Base-by-base conservation (phyloP, 2,329 filamentous ascomycete species). In the Leptographium flavum region DNA sequence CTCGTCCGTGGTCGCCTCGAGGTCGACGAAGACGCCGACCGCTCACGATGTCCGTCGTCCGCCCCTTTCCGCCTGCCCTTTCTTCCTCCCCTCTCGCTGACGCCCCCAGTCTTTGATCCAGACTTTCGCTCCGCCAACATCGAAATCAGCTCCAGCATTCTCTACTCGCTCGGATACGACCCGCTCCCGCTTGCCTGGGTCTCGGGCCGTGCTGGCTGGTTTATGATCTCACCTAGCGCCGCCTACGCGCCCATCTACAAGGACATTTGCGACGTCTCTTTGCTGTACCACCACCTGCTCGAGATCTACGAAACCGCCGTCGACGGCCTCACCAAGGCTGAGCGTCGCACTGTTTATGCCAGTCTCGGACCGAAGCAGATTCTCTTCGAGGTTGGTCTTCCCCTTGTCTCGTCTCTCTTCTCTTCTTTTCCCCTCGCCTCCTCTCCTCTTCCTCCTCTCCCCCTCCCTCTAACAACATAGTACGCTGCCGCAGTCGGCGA, bases 131-230 rank as follows among this genome's bases (percentile, higher is more conserved):
- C 56, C 2, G 55, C 58, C n/a, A 56, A 63, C 37, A 67, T 83
- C 49, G 72, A 81, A 51, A 66, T 84, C 43, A 60, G 64, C n/a
- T 62, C 68, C 30, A 67, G 65, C 22, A 50, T 52, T 3, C 54
- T 57, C 28, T 77, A 73, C 54, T 73, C 77, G 13, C 74, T 81
- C 28, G 73, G 72, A 39, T 62, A 64, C 14, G 69, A 73, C 42
- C 69, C 68, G 0, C 64, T 67, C 17, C 67, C 74, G 4, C 66
- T 73, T n/a, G 64, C 83, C 27, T 87, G 82, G 82, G 76, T 80
- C 1, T 66, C 69, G 27, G 78, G 78, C 32, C 58, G 66, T 45
- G 71, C 77, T 13, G 81, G 80, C 38, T 86, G 81, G 79, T 85
- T 76, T 56, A 73, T 80, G 55, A 69, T 87, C 36, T 65, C 65